A percentile compares a stretch with the other conserved stretches of the same genome.
Conservation (phyloP, 2,329 filamentous ascomycete genomes). For the Metarhizium brunneum region DNA sequence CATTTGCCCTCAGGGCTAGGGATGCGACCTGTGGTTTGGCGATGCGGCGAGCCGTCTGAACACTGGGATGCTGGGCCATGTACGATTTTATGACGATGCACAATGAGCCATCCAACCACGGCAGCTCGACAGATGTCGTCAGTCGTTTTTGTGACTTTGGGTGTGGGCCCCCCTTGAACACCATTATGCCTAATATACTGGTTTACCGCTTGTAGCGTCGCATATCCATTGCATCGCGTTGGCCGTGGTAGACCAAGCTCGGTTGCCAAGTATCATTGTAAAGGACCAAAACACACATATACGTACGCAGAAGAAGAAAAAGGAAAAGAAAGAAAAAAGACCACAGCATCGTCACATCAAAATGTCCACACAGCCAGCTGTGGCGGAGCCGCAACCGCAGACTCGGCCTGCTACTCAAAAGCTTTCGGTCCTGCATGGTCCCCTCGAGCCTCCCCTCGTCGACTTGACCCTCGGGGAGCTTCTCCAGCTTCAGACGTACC, state of each 20-base stretch:
- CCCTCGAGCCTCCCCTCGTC: slow-evolving; percentile 58
- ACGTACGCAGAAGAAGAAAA: too few species aligned
- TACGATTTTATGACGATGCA: too few species aligned
- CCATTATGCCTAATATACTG: too few species aligned
- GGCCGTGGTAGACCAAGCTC: not conserved
- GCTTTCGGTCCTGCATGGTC: slow-evolving; percentile 57
- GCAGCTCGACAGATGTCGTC: too few species aligned
- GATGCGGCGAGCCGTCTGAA: too few species aligned
- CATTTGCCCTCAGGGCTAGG: too few species aligned
- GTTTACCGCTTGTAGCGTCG: too few species aligned
- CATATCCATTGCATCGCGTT: not conserved
- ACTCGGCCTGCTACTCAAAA: slow-evolving; percentile 7
- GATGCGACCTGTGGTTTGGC: too few species aligned
- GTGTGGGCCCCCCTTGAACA: too few species aligned
- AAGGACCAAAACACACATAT: not conserved
- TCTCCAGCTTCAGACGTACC: slow-evolving; percentile 59
- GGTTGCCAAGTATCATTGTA: not conserved
- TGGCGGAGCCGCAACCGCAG: not conserved
- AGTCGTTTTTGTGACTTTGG: too few species aligned
- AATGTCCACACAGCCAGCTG: not conserved
- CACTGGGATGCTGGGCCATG: too few species aligned
- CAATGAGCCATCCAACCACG: too few species aligned
- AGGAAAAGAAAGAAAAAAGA: not conserved
- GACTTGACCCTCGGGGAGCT: slow-evolving; percentile 65
- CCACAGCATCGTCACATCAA: not conserved